phyloP scores from a whole-genome alignment of 2,329 filamentous ascomycete genomes.

The Ceratocystis colombiana region DNA sequence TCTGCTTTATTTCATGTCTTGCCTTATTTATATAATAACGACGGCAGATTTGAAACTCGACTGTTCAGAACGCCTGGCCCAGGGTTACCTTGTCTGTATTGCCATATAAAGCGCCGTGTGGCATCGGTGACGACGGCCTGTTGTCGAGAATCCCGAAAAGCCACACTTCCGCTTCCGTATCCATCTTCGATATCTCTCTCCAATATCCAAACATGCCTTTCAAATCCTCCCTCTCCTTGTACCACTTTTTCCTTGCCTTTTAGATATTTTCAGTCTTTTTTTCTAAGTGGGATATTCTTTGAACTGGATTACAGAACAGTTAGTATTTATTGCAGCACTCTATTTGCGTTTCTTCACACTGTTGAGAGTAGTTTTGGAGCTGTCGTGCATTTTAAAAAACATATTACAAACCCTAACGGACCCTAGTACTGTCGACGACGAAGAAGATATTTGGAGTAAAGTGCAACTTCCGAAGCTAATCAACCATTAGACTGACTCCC shows the following conservation, averaged over 20 bases:
- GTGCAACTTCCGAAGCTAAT: not conserved
- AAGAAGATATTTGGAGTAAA: not conserved
- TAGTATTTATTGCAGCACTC: not conserved
- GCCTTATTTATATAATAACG: too few species aligned
- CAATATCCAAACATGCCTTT: conserved; percentile 17
- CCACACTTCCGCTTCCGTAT: too few species aligned
- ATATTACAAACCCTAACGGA: not conserved
- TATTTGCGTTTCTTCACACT: not conserved
- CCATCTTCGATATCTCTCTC: conserved; percentile 21
- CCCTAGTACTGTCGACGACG: not conserved
- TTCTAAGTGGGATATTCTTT: not conserved
- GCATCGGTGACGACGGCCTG: too few species aligned
- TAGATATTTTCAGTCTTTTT: not conserved
- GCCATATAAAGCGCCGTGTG: too few species aligned
- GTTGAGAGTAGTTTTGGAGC: not conserved
- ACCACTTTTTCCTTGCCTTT: not conserved
- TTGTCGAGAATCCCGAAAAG: too few species aligned
- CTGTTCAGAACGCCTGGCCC: too few species aligned
- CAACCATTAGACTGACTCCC: not conserved
- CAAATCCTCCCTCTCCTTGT: conserved; percentile 12
- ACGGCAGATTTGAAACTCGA: too few species aligned
- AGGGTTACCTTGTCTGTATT: too few species aligned
- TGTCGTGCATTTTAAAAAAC: not conserved
- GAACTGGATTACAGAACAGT: not conserved
- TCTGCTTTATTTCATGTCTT: too few species aligned